phyloP scores from a whole-genome alignment of 768 basidiomycete species.

The Rhizopogon roseolus region DNA sequence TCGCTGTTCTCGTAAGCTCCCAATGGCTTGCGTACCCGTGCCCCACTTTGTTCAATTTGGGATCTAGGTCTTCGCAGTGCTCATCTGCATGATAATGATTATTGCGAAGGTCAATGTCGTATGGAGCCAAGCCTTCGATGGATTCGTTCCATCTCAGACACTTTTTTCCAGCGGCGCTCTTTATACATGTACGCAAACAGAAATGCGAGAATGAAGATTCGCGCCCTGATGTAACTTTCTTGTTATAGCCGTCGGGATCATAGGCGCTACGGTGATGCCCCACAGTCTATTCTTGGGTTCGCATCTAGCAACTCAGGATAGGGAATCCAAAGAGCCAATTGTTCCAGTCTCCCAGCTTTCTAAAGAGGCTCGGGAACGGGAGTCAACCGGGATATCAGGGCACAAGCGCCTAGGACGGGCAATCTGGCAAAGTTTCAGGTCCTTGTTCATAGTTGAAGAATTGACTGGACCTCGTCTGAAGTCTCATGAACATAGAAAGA shows the following conservation, averaged over 20 bases:
- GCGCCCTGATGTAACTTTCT: slow-evolving; percentile 7
- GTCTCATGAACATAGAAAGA: slow-evolving; percentile 50
- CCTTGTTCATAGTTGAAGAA: slow-evolving; percentile 17
- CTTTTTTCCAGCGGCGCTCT: slow-evolving; percentile 52
- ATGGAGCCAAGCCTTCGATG: slow-evolving; percentile 72
- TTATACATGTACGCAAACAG: slow-evolving; percentile 53
- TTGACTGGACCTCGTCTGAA: slow-evolving; percentile 23
- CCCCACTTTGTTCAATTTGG: background rate
- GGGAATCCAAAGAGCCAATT: slow-evolving; percentile 38
- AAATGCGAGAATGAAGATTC: slow-evolving; percentile 5
- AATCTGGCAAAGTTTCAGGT: slow-evolving; percentile 4
- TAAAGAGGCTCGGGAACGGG: background rate
- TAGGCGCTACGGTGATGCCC: slow-evolving; percentile 90
- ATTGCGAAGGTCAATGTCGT: slow-evolving; percentile 65
- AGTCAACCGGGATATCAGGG: background rate
- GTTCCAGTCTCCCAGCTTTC: background rate
- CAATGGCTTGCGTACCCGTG: background rate
- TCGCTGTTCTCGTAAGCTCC: slow-evolving; percentile 51
- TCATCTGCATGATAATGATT: slow-evolving; percentile 76
- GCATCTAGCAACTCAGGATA: slow-evolving; percentile 77
- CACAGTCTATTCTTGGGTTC: slow-evolving; percentile 91
- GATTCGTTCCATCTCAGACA: slow-evolving; percentile 69
- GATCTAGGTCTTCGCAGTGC: slow-evolving; percentile 58
- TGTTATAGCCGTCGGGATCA: slow-evolving; percentile 57
- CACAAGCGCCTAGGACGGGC: background rate